These are phyloP conservation scores for Scedosporium minutisporum DNA, from an alignment of 2,329 filamentous ascomycete genomes.

Conservation along the genomic window DNA sequence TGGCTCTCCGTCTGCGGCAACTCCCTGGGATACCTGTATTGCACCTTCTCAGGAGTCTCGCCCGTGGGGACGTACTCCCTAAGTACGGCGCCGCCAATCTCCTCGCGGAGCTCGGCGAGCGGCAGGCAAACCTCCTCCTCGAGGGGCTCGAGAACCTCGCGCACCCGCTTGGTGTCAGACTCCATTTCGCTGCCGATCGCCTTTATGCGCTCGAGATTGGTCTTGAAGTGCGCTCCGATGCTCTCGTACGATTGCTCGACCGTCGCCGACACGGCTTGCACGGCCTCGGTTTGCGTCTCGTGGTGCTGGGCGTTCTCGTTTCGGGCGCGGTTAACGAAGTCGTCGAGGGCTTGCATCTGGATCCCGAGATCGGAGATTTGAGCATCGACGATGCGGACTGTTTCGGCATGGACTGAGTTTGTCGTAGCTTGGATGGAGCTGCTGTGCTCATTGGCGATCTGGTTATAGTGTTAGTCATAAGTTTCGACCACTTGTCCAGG, in stretches of 20 bases:
- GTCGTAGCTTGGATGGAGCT: conserved; percentile 76
- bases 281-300: conserved; percentile 54
- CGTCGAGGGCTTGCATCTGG: conserved; percentile 86
- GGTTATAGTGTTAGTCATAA: conserved; percentile 14
- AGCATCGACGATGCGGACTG: conserved; percentile 77
- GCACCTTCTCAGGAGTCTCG: conserved; percentile 69
- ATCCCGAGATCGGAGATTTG: conserved; percentile 78
- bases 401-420: conserved; percentile 81
- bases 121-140: conserved; percentile 53
- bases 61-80: conserved; percentile 80
- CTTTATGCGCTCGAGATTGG: conserved; percentile 58
- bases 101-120: conserved; percentile 59
- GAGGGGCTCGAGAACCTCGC: conserved; percentile 53
- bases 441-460: conserved; percentile 69
- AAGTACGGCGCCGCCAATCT: conserved; percentile 55
- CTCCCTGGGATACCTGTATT: conserved; percentile 70
- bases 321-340: conserved; percentile 76
- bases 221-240: conserved; percentile 60
- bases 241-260: conserved; percentile 65
- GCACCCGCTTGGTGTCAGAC: conserved; percentile 46
- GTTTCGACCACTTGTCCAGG: conserved; percentile 33
- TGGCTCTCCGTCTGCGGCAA: conserved; percentile 62
- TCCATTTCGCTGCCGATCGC: conserved; percentile 60
- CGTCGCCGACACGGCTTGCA: conserved; percentile 55
- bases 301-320: conserved; percentile 74